phyloP scores from a whole-genome alignment of 305 asterid species.

The Fraxinus ornus region DNA sequence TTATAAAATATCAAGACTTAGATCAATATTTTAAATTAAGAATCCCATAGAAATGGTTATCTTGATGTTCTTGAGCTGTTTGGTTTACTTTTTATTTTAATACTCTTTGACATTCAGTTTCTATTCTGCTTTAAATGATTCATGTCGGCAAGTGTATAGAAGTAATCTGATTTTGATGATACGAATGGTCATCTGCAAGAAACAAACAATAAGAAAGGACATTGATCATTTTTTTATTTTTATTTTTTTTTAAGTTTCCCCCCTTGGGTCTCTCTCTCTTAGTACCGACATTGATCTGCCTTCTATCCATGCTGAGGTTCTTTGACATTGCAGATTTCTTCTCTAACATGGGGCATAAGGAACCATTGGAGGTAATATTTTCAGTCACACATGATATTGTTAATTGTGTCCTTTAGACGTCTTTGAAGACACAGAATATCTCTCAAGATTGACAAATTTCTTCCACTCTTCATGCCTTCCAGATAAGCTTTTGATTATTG shows the following conservation, averaged over 20 bases:
- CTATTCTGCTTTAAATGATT: too few relatives aligned
- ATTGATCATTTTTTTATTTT: too few relatives aligned
- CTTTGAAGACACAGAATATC: neutral
- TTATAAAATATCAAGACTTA: neutral
- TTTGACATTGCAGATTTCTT: slow-evolving; percentile 66
- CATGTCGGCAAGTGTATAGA: too few relatives aligned
- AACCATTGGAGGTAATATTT: slow-evolving; percentile 33
- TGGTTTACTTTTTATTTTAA: neutral
- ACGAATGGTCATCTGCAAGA: too few relatives aligned
- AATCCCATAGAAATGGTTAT: neutral
- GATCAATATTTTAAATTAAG: neutral
- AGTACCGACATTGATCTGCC: neutral
- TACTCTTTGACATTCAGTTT: too few relatives aligned
- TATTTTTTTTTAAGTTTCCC: too few relatives aligned
- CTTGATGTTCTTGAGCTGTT: neutral
- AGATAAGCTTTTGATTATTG: slow-evolving; percentile 52
- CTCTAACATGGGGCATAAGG: slow-evolving; percentile 63
- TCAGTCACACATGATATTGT: slow-evolving; percentile 4
- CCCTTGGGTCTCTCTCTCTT: too few relatives aligned
- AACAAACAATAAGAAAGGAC: too few relatives aligned
- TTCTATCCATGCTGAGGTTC: neutral
- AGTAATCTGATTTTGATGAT: too few relatives aligned
- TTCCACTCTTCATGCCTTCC: slow-evolving; percentile 25
- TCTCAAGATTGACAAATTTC: slow-evolving; percentile 11
- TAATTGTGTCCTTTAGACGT: slow-evolving; percentile 8